Conservation (phyloP, 176 grass and related monocot species). For the Elaeis guineensis region DNA sequence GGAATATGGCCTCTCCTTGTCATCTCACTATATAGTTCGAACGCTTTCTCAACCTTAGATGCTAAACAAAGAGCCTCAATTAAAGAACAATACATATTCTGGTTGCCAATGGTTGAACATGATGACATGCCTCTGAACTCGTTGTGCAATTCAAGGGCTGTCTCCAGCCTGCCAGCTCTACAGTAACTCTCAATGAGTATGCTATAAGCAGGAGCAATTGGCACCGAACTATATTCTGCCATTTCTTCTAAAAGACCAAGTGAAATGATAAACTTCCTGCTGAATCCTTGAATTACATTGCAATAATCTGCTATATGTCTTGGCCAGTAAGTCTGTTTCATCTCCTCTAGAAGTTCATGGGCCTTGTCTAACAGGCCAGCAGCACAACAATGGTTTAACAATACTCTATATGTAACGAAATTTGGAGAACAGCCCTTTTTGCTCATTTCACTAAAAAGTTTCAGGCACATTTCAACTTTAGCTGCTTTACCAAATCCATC, state of each 20-base stretch:
- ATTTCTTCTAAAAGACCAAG: conserved; percentile 69
- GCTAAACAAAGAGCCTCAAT: conserved; percentile 76
- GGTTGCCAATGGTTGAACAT: conserved; percentile 30
- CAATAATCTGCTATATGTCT: conserved; percentile 50
- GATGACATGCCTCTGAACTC: conserved; percentile 55
- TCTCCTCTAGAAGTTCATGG: conserved; percentile 63
- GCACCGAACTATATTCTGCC: conserved; percentile 34
- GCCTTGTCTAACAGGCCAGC: conserved; percentile 75
- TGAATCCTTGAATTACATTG: conserved; percentile 63
- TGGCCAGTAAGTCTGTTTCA: conserved; percentile 97
- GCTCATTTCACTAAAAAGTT: conserved; percentile 78
- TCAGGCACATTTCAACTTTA: conserved; percentile 50
- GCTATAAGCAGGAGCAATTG: conserved; percentile 62
- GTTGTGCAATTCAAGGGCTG: conserved; percentile 71
- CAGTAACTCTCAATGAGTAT: conserved; percentile 75
- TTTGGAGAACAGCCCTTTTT: conserved; percentile 74
- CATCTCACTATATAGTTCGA: conserved; percentile 78
- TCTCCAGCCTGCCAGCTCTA: conserved; percentile 64
- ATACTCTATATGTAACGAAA: conserved; percentile 75
- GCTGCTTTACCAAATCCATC: conserved; percentile 81
- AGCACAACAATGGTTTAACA: conserved; percentile 86
- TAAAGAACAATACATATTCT: conserved; percentile 42
- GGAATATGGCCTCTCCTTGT: conserved; percentile 37
- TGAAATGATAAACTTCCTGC: conserved; percentile 62
- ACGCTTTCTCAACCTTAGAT: conserved; percentile 66